Base-by-base conservation (phyloP, 495 filamentous ascomycete genomes). In the Xylaria sp. region DNA sequence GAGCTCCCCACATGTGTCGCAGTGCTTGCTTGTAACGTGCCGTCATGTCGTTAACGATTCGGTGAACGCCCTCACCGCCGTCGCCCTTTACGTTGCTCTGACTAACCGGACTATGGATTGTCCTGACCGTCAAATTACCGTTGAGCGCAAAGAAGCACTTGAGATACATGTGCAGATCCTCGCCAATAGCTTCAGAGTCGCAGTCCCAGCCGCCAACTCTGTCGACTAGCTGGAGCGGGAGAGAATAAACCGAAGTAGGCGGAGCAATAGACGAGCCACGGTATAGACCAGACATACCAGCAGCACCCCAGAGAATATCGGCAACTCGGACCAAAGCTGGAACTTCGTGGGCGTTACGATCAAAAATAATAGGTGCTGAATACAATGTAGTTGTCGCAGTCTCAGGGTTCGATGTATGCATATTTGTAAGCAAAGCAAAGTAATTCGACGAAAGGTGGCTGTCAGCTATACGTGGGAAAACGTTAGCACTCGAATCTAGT, bases 111-210 rank as follows among this genome's bases (percentile, higher is more conserved):
- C 87, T 85, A 73, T 87, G 78, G 24, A 92, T 81, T 1, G 85
- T 85, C 58, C 84, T 77, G 62, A 77, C 77, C 5, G 88, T 85
- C 48, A 92, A 68, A 71, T 90, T 88, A 12, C 90, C 90, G 37
- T 88, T 88, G 1, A 90, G 84, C 5, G 88, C 88, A 67, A 92
- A 92, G 80, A 92, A 92, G 81, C 90, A 92, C 79, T 92, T 92
- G 61, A 92, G 81, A 69, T 91, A 89, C 90, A 92, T 92, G 79
- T 92, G 90, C 76, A 92, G 80, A 73, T 92, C 90, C 75, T 92
- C 90, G 61, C 90, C 90, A 69, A 92, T 91, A 17, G 90, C 89
- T 46, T 89, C 89, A 6, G 87, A 83, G 68, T 87, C 89, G 71
- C 86, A 88, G 72, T 91, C 89, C 89, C 89, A 91, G 35, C 89